phyloP scores from a whole-genome alignment of 768 basidiomycete genomes.

The Leccinum imitatum region DNA sequence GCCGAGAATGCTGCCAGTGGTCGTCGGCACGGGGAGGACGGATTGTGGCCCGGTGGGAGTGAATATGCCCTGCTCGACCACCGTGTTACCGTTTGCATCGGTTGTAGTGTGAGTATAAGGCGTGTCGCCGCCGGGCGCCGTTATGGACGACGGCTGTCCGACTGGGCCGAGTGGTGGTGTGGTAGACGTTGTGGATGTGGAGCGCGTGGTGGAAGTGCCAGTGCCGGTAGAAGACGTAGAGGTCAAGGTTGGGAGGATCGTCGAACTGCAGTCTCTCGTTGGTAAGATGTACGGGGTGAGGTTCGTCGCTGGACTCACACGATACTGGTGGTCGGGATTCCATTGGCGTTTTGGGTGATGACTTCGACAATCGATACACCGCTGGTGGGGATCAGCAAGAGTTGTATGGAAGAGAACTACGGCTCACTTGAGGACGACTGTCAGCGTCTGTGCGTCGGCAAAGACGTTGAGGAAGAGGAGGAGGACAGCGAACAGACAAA shows the following conservation, averaged over 20 bases:
- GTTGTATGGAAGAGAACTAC: background rate
- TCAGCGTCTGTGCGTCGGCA: constrained; percentile 46
- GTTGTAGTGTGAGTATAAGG: constrained; percentile 52
- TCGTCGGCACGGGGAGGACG: constrained; percentile 26
- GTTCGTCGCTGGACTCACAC: constrained; percentile 36
- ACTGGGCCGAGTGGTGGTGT: constrained; percentile 39
- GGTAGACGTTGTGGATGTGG: constrained; percentile 20
- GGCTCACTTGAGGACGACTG: constrained; percentile 49
- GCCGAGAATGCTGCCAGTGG: constrained; percentile 28
- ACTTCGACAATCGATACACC: constrained; percentile 55
- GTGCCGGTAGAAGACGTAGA: constrained; percentile 16
- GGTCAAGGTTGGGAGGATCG: constrained; percentile 11
- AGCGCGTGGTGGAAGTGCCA: constrained; percentile 20
- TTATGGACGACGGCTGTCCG: constrained; percentile 46
- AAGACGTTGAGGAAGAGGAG: constrained; percentile 19
- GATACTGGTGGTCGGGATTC: constrained; percentile 40
- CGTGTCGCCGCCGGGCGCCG: constrained; percentile 44
- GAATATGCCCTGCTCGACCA: constrained; percentile 25
- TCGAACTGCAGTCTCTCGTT: constrained; percentile 11
- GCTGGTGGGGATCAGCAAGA: constrained; percentile 29
- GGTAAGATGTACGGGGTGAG: constrained; percentile 5
- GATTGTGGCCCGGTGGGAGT: constrained; percentile 33
- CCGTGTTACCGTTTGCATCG: constrained; percentile 31
- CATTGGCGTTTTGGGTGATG: constrained; percentile 40
- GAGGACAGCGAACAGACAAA: constrained; percentile 13